These are phyloP conservation scores for Elaeis guineensis DNA, from an alignment of 176 grass and related monocot genomes.

Conservation along the genomic window DNA sequence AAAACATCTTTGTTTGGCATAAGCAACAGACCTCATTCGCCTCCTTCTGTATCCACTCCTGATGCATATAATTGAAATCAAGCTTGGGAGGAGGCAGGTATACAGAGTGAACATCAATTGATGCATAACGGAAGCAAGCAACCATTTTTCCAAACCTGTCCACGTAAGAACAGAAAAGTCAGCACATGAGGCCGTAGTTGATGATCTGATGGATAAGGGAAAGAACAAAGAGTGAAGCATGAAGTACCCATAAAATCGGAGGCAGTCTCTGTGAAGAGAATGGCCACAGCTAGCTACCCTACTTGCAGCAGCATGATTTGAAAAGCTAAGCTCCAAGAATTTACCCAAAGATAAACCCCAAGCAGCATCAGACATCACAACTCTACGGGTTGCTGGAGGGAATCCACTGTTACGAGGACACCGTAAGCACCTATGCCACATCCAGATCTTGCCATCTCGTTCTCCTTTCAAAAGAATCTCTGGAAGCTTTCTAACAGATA, in stretches of 20 bases:
- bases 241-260: constrained; percentile 84
- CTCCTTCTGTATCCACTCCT: constrained; percentile 84
- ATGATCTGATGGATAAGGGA: too few relatives aligned
- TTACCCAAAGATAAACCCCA: constrained; percentile 98
- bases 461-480: constrained; percentile 67
- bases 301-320: constrained; percentile 92
- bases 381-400: constrained; percentile 79
- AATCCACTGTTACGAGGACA: constrained; percentile 78
- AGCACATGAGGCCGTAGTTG: background rate
- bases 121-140: constrained; percentile 76
- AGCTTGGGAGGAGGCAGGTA: constrained; percentile 83
- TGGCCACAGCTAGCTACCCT: constrained; percentile 88
- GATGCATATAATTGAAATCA: constrained; percentile 70
- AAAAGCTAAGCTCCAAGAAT: constrained; percentile 98
- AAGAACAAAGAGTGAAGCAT: background rate
- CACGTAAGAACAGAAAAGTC: constrained; percentile 26
- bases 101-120: constrained; percentile 81
- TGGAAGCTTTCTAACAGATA: constrained; percentile 82
- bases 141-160: constrained; percentile 82
- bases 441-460: constrained; percentile 86
- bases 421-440: constrained; percentile 93
- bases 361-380: constrained; percentile 90
- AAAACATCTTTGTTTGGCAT: constrained; percentile 1
- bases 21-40: constrained; percentile 56
- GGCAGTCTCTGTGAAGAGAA: constrained; percentile 92